Conservation (phyloP, 2,329 filamentous ascomycete genomes). For the Colletotrichum lupini region DNA sequence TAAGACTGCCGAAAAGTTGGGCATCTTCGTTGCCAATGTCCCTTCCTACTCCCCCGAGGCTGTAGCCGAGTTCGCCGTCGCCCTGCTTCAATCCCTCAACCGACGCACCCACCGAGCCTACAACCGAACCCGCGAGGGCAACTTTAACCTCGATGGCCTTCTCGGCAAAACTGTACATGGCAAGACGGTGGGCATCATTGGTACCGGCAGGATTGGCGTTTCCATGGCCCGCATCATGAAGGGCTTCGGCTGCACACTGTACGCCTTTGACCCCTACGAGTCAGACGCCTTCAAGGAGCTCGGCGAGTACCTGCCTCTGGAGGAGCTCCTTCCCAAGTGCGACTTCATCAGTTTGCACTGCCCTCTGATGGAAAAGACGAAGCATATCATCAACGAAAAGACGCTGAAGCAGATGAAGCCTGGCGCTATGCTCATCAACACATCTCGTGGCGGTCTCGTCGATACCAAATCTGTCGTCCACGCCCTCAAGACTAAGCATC, state of each 20-base stretch:
- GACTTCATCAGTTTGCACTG: constrained; percentile 76
- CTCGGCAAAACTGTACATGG: constrained; percentile 70
- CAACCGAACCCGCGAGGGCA: constrained; percentile 75
- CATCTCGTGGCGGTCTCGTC: constrained; percentile 73
- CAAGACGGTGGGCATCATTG: constrained; percentile 75
- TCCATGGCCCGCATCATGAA: constrained; percentile 70
- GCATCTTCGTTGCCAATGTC: constrained; percentile 73
- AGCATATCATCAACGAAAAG: constrained; percentile 67
- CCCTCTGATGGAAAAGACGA: constrained; percentile 69
- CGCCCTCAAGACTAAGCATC: constrained; percentile 68
- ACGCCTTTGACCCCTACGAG: constrained; percentile 70
- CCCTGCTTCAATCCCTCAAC: constrained; percentile 74
- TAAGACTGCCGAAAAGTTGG: constrained; percentile 60
- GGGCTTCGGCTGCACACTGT: constrained; percentile 72
- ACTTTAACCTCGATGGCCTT: constrained; percentile 74
- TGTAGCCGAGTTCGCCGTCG: constrained; percentile 77
- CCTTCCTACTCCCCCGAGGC: constrained; percentile 77
- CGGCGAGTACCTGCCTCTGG: constrained; percentile 65
- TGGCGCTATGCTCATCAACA: constrained; percentile 73
- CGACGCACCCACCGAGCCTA: constrained; percentile 76
- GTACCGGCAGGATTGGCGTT: constrained; percentile 73
- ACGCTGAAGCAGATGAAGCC: constrained; percentile 67
- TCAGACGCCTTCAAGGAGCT: constrained; percentile 58
- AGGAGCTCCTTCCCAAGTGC: constrained; percentile 63
- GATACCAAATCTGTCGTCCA: constrained; percentile 69